Evolutionary conservation across 805 yeast species (phyloP).

Genomic region (Saccharomycopsis sp.): DNA sequence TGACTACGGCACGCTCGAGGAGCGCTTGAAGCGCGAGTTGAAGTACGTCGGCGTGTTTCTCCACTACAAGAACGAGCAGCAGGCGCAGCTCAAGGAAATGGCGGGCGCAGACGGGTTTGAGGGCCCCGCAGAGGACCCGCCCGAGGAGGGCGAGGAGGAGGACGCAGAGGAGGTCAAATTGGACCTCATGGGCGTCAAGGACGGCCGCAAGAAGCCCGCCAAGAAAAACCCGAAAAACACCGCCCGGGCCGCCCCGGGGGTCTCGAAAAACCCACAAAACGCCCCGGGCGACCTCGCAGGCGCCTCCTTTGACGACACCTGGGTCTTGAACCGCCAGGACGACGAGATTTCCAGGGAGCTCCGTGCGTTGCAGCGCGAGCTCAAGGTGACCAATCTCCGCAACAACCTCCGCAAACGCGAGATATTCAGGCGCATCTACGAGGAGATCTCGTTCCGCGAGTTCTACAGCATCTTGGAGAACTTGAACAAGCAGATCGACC

Average conservation of each 20-base stretch:
- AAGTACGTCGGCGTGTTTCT: conserved; percentile 84
- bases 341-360: conserved; percentile 89
- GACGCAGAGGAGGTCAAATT: conserved; percentile 2
- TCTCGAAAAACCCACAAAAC: background rate
- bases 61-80: conserved; percentile 42
- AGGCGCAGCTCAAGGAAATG: conserved; percentile 24
- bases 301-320: conserved; percentile 43
- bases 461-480: conserved; percentile 86
- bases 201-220: conserved; percentile 22
- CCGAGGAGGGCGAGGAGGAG: conserved; percentile 17
- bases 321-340: conserved; percentile 81
- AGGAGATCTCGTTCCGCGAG: conserved; percentile 92
- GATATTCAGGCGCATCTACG: conserved; percentile 69
- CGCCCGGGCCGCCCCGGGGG: conserved; percentile 25
- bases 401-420: conserved; percentile 63
- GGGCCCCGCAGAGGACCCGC: conserved; percentile 21
- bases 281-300: conserved; percentile 18
- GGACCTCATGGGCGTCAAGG: conserved; percentile 8
- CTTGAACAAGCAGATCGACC: conserved; percentile 94
- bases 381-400: conserved; percentile 50
- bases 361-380: conserved; percentile 61
- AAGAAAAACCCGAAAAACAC: conserved; percentile 25
- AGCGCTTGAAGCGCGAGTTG: conserved; percentile 78
- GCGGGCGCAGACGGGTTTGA: conserved; percentile 22
- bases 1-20: conserved; percentile 80